These are phyloP conservation scores for Paratinospora sagittata DNA, from an alignment of 164 flowering plant species.

Conservation along the genomic window DNA sequence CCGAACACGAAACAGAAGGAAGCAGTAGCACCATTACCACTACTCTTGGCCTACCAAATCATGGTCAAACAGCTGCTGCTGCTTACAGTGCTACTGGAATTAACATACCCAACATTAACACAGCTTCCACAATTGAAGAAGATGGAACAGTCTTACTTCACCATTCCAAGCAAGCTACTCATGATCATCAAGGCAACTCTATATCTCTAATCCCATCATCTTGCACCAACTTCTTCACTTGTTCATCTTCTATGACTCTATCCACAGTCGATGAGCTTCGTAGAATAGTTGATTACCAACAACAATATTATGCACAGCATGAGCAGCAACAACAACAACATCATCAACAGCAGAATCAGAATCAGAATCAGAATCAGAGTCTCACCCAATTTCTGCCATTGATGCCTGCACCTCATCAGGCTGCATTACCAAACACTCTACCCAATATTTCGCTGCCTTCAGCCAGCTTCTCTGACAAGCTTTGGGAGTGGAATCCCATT, in stretches of 20 bases:
- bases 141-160: constrained; percentile 12
- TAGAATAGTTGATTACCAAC: constrained; percentile 41
- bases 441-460: constrained; percentile 14
- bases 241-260: constrained; percentile 17
- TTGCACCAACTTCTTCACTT: constrained; percentile 19
- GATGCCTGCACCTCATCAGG: constrained; percentile 9
- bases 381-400: constrained; percentile 14
- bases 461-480: constrained; percentile 37
- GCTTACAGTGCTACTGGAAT: not conserved
- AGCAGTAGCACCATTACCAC: constrained; percentile 35
- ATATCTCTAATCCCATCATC: constrained; percentile 7
- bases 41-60: constrained; percentile 37
- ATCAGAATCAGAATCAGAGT: constrained; percentile 19
- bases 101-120: too few species aligned
- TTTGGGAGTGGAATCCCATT: constrained; percentile 72
- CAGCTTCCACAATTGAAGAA: constrained; percentile 10
- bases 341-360: too few species aligned
- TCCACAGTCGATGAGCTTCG: constrained; percentile 52
- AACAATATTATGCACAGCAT: constrained; percentile 22
- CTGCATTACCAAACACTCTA: constrained; percentile 14
- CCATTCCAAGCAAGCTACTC: constrained; percentile 7
- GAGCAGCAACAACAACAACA: constrained; percentile 28
- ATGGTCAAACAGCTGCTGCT: constrained; percentile 5
- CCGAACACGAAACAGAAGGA: constrained; percentile 20
- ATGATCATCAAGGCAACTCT: not conserved